A percentile compares a stretch with the other conserved stretches of the same genome.
Conservation (phyloP, 2,329 filamentous ascomycete species). For the Scedosporium minutisporum region DNA sequence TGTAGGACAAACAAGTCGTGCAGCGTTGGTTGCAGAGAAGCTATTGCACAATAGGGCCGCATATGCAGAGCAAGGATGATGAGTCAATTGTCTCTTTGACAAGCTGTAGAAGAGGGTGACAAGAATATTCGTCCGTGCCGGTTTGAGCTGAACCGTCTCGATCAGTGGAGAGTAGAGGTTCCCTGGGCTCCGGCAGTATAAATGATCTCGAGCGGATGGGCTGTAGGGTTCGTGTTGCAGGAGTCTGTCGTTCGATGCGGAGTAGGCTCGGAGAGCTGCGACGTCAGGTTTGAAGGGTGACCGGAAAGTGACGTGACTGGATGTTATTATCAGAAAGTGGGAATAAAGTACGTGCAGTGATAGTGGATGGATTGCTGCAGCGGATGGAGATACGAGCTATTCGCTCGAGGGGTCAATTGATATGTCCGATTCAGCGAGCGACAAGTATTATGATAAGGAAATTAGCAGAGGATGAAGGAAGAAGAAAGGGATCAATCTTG, state of each 20-base stretch:
- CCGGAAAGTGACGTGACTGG: neutral
- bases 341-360: neutral
- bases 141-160: neutral
- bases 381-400: neutral
- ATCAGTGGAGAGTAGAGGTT: neutral
- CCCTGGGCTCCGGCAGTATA: neutral
- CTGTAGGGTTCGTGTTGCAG: neutral
- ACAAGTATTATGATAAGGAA: too few species aligned
- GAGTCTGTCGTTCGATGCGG: neutral
- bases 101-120: neutral
- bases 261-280: neutral
- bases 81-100: too few species aligned
- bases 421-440: too few species aligned
- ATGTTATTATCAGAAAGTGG: neutral
- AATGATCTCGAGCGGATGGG: neutral
- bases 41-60: neutral
- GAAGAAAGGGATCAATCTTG: too few species aligned
- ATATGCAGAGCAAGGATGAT: neutral
- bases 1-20: neutral
- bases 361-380: neutral
- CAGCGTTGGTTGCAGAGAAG: neutral
- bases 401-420: neutral
- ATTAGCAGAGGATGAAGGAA: too few species aligned
- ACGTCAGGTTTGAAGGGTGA: neutral
- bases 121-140: neutral